Evolutionary conservation across 306 rosid genomes (phyloP), one percentile per base, ranked within the genome.

Genomic region (Carpinus viminea): DNA sequence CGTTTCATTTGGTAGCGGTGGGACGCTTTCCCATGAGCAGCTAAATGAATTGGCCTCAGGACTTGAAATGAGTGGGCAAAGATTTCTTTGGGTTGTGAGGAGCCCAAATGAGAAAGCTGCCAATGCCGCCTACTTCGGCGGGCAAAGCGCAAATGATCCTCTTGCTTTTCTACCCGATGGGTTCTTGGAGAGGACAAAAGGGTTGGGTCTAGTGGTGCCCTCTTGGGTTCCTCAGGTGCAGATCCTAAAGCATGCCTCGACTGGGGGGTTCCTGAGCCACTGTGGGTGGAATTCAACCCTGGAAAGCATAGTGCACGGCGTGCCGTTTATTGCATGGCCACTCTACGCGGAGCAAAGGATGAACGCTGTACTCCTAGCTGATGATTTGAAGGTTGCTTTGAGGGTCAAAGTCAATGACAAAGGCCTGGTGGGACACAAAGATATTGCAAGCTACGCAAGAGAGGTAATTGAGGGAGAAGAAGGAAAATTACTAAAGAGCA

Each of bases 251-350:
- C 83, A 74, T n/a, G 57, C 1, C 0, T 74, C 80, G 16, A 75
- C 62, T 0, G 78, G 83, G 0, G 80, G 86, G 65, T 78, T 78
- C 12, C 5, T 83, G 69, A 24, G 43, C 8, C 86, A 83, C 18
- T 83, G 74, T 11, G 83, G 86, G 38, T 83, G 80, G 86, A 83
- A 83, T 51, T 83, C 86, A 1, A 62, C 60, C 4, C 38, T 78
- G 7, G 83, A 83, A 61, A 83, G 83, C 41, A 28, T 78, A 6
- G 62, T 79, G 20, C 5, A 74, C 21, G 78, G 74, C 3, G 72
- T 74, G 36, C 78, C 78, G 8, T 41, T 74, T 48, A 62, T 83
- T 46, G 77, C 83, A 4, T 83, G 83, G 86, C 83, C 83, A 3
- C 83, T 83, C 2, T 78, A 38, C 26, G 83, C 78, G 0, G 80